These are phyloP conservation scores for Chlamydomonas sphaeroides DNA, from an alignment of 139 green algal species.

Conservation along the genomic window DNA sequence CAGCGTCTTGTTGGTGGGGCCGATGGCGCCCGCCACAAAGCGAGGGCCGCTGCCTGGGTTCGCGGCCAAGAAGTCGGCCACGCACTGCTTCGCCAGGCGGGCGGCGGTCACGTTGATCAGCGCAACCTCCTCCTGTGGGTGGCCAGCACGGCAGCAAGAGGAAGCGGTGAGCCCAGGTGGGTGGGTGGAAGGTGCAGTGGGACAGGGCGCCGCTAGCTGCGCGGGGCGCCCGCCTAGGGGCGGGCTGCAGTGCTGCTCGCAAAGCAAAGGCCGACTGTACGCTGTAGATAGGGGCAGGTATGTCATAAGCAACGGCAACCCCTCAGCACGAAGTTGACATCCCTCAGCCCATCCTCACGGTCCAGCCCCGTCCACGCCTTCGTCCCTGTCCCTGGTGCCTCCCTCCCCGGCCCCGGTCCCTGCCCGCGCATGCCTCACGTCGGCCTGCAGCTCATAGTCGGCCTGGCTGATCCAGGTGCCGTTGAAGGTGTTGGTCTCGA, in stretches of 20 bases:
- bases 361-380: too few relatives aligned
- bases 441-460: conserved; percentile 92
- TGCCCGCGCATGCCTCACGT: conserved; percentile 24
- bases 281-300: too few relatives aligned
- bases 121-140: conserved; percentile 77
- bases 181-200: too few relatives aligned
- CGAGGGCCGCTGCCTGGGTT: conserved; percentile 80
- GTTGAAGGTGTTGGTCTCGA: conserved; percentile 99
- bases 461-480: conserved; percentile 91
- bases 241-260: too few relatives aligned
- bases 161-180: background rate
- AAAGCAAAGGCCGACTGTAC: too few relatives aligned
- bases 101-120: conserved; percentile 93
- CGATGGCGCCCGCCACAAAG: conserved; percentile 95
- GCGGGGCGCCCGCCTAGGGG: too few relatives aligned
- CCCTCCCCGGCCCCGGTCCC: too few relatives aligned
- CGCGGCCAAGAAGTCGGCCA: conserved; percentile 75
- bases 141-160: background rate
- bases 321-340: too few relatives aligned
- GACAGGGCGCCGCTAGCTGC: too few relatives aligned
- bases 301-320: too few relatives aligned
- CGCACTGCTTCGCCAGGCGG: conserved; percentile 84
- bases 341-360: too few relatives aligned
- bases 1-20: conserved; percentile 97
- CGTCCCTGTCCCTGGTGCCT: too few relatives aligned